Conservation (phyloP, 2,329 filamentous ascomycete genomes). For the Trichoderma atroviride region DNA sequence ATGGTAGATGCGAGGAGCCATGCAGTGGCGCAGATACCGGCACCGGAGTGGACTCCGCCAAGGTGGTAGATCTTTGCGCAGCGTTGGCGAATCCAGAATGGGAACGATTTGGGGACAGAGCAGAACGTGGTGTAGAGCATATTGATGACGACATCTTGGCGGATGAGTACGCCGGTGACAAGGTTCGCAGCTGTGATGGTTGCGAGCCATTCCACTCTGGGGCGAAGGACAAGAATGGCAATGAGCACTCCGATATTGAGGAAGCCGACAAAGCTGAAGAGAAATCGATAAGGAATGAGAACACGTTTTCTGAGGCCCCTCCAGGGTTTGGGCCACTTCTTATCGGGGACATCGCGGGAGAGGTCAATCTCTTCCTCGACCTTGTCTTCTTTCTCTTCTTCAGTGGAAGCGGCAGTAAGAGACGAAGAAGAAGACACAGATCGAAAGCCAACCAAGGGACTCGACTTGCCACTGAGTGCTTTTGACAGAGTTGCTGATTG, state of each 20-base stretch:
- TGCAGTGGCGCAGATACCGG: conserved; percentile 51
- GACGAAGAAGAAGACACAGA: conserved; percentile 39
- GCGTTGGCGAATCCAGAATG: conserved; percentile 51
- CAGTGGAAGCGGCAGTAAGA: conserved; percentile 34
- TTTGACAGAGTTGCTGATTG: background rate
- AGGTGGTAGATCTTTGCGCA: conserved; percentile 57
- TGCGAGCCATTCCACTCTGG: conserved; percentile 43
- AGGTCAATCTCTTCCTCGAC: conserved; percentile 37
- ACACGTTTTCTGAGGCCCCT: conserved; percentile 48
- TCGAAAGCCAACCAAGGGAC: conserved; percentile 35
- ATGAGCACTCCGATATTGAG: conserved; percentile 54
- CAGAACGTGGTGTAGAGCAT: conserved; percentile 50
- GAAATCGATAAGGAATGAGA: conserved; percentile 57
- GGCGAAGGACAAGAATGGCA: conserved; percentile 43
- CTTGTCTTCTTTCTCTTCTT: conserved; percentile 32
- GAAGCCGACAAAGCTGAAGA: conserved; percentile 57
- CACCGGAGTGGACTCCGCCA: conserved; percentile 55
- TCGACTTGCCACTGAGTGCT: conserved; percentile 26
- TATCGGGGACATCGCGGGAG: conserved; percentile 43
- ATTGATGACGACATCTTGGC: conserved; percentile 59
- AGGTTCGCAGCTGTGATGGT: conserved; percentile 54
- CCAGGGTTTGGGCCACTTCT: conserved; percentile 44
- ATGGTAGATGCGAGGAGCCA: conserved; percentile 53
- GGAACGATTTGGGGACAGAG: conserved; percentile 49
- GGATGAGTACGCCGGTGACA: conserved; percentile 52